Percentiles rank a stretch among this genome's conserved stretches.
Conservation (phyloP, 371 early-diverging fungal species). For the Mortierella sp. region DNA sequence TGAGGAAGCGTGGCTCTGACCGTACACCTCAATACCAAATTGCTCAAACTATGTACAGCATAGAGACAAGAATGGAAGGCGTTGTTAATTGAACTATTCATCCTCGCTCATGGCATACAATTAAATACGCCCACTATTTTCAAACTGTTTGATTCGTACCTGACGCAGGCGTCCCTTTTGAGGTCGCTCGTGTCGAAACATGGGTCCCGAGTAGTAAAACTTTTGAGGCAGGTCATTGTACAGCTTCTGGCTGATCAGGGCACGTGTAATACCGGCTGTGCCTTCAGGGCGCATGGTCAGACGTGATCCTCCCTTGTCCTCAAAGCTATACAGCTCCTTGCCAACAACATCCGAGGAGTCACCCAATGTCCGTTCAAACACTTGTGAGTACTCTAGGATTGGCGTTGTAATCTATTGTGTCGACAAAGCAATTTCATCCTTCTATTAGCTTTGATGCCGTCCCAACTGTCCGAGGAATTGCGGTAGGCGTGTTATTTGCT, state of each 20-base stretch:
- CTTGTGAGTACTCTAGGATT: constrained; percentile 71
- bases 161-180: constrained; percentile 76
- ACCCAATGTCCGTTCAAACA: constrained; percentile 73
- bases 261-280: constrained; percentile 71
- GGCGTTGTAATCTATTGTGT: constrained; percentile 67
- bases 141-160: constrained; percentile 26
- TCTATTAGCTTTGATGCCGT: background rate
- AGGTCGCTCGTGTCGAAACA: constrained; percentile 79
- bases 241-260: constrained; percentile 64
- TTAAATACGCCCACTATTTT: background rate
- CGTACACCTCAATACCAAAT: constrained; percentile 73
- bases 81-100: background rate
- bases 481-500: background rate
- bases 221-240: constrained; percentile 60
- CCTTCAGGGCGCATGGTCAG: constrained; percentile 78
- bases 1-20: constrained; percentile 61
- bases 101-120: background rate
- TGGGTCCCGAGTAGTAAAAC: constrained; percentile 72
- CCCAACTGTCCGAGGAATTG: background rate
- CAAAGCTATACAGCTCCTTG: constrained; percentile 76
- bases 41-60: constrained; percentile 69
- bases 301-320: constrained; percentile 64
- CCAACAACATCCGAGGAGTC: constrained; percentile 73
- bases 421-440: background rate
- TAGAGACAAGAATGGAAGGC: background rate